A percentile compares a stretch with the other conserved stretches of the same genome.
Conservation (phyloP, 176 grass and related monocot species). For the Carex scoparia region DNA sequence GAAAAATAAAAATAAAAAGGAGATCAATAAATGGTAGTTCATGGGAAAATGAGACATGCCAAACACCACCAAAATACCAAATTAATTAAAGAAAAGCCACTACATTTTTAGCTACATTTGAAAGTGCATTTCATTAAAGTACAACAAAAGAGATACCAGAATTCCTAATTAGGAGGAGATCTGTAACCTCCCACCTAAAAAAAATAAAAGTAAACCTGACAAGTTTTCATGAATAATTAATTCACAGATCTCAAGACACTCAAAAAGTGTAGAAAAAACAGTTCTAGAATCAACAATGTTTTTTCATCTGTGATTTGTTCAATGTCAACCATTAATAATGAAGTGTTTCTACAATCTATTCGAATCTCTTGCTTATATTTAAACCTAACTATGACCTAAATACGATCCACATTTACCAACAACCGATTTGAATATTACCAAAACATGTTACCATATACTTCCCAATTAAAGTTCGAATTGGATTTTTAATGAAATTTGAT, state of each 20-base stretch:
- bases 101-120: background rate
- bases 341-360: background rate
- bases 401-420: background rate
- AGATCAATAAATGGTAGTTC: too few relatives aligned
- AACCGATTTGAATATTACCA: background rate
- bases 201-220: background rate
- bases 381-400: background rate
- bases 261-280: background rate
- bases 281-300: background rate
- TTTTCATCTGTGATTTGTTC: background rate
- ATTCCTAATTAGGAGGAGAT: background rate
- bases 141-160: background rate
- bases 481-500: too few relatives aligned
- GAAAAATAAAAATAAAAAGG: too few relatives aligned
- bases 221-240: background rate
- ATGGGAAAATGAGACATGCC: too few relatives aligned
- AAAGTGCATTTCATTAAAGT: background rate
- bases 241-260: background rate
- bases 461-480: too few relatives aligned
- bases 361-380: background rate
- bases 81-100: background rate
- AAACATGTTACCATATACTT: too few relatives aligned
- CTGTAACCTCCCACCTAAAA: background rate
- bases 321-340: background rate
- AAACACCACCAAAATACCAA: background rate